Conservation (phyloP, 2,329 filamentous ascomycete species). For the Didymella glomerata region DNA sequence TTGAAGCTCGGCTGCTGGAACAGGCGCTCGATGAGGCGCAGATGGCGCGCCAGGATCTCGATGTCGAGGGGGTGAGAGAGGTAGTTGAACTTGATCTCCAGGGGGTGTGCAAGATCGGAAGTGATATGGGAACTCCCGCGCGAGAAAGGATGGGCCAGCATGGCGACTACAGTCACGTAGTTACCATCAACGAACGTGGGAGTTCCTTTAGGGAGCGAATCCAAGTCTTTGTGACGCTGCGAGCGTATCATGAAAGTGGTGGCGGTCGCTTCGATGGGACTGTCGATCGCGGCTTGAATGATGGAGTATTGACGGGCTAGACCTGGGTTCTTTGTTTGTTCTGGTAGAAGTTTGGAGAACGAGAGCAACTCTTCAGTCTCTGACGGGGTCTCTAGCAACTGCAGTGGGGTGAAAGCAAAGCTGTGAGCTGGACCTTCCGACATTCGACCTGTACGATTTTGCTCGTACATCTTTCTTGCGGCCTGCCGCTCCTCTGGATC, state of each 20-base stretch:
- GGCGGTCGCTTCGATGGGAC: constrained; percentile 29
- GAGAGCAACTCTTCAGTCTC: constrained; percentile 22
- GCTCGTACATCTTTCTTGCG: constrained; percentile 26
- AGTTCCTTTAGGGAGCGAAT: constrained; percentile 19
- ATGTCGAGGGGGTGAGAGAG: constrained; percentile 56
- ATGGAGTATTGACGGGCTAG: constrained; percentile 24
- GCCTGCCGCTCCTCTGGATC: constrained; percentile 22
- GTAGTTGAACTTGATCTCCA: constrained; percentile 54
- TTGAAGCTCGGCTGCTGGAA: constrained; percentile 25
- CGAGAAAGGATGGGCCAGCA: constrained; percentile 51
- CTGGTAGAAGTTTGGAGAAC: constrained; percentile 2
- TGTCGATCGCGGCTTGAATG: constrained; percentile 26
- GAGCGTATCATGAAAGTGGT: constrained; percentile 28
- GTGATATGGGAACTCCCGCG: constrained; percentile 53
- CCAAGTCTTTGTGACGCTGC: constrained; percentile 22
- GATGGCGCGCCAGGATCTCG: constrained; percentile 51
- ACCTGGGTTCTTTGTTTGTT: constrained; percentile 10
- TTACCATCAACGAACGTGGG: constrained; percentile 26
- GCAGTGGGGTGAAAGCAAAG: constrained; percentile 33
- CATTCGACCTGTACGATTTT: constrained; percentile 26
- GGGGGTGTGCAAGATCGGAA: constrained; percentile 43
- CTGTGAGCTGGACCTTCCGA: constrained; percentile 31
- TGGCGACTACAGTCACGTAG: constrained; percentile 26
- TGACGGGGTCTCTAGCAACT: constrained; percentile 24
- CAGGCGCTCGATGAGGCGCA: constrained; percentile 46